Evolutionary conservation across 1,284 basidiomycete species (phyloP).

Genomic region (Gomphus sp.): DNA sequence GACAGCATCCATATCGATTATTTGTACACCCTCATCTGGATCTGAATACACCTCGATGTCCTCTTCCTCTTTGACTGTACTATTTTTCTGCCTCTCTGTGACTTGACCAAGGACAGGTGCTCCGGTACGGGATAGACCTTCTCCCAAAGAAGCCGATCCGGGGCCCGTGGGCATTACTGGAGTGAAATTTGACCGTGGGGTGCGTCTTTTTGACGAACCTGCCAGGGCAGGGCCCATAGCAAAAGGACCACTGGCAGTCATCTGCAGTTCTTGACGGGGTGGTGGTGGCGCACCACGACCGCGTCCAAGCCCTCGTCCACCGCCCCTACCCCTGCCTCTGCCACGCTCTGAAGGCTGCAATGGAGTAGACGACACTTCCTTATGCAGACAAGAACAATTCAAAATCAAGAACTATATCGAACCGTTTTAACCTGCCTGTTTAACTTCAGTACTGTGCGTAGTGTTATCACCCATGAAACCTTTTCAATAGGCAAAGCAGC

Average conservation of each 20-base stretch:
- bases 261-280: constrained; percentile 41
- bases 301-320: constrained; percentile 36
- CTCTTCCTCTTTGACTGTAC: constrained; percentile 17
- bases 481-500: constrained; percentile 1
- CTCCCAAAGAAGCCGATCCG: constrained; percentile 32
- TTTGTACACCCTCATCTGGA: constrained; percentile 78
- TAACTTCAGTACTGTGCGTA: constrained; percentile 23
- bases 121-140: constrained; percentile 34
- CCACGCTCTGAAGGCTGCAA: constrained; percentile 21
- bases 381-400: constrained; percentile 28
- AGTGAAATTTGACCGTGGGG: constrained; percentile 46
- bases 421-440: constrained; percentile 26
- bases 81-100: constrained; percentile 22
- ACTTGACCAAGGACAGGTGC: constrained; percentile 37
- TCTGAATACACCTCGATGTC: constrained; percentile 77
- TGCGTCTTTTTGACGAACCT: constrained; percentile 41
- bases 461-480: constrained; percentile 8
- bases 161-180: constrained; percentile 30
- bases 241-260: constrained; percentile 80
- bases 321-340: constrained; percentile 16
- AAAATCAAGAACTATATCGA: not conserved
- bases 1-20: constrained; percentile 82
- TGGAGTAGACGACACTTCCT: constrained; percentile 32
- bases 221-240: constrained; percentile 71
- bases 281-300: constrained; percentile 39